Percentiles rank a stretch among this genome's conserved stretches.
Evolutionary conservation across 805 yeast genomes (phyloP).

Genomic region (Starmerella davenportii): DNA sequence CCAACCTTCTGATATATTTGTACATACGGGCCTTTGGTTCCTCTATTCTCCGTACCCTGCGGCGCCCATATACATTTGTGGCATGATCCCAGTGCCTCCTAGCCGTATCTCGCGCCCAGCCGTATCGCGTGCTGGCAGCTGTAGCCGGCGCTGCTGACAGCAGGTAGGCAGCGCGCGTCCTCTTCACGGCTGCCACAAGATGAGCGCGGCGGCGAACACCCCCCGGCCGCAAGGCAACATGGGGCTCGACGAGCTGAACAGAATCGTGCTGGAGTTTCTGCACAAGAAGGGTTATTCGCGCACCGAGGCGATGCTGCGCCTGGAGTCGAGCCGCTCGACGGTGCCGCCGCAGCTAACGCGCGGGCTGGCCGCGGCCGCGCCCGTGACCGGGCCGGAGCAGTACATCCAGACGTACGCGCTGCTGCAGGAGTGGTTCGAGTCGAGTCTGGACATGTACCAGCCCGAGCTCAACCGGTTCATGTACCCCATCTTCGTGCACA

Average conservation of each 20-base stretch:
- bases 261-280: constrained; percentile 81
- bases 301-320: constrained; percentile 84
- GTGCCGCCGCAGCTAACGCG: constrained; percentile 22
- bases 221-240: constrained; percentile 14
- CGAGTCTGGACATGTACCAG: constrained; percentile 74
- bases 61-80: too few relatives aligned
- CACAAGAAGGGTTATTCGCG: constrained; percentile 85
- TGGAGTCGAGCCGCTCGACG: constrained; percentile 35
- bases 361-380: constrained; percentile 20
- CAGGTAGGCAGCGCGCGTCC: too few relatives aligned
- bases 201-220: constrained; percentile 1
- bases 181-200: too few relatives aligned
- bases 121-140: too few relatives aligned
- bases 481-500: constrained; percentile 85
- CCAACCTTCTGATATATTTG: too few relatives aligned
- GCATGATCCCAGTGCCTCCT: too few relatives aligned
- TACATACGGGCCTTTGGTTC: too few relatives aligned
- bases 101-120: too few relatives aligned
- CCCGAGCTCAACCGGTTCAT: constrained; percentile 70
- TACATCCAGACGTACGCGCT: constrained; percentile 67
- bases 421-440: constrained; percentile 74
- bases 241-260: constrained; percentile 70
- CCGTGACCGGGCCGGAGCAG: constrained; percentile 36
- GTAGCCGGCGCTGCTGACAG: too few relatives aligned
- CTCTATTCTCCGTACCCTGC: too few relatives aligned